A percentile compares a stretch with the other conserved stretches of the same genome.
phyloP scores from a whole-genome alignment of 2,329 filamentous ascomycete species.

The Dryadomyces sulphureus region DNA sequence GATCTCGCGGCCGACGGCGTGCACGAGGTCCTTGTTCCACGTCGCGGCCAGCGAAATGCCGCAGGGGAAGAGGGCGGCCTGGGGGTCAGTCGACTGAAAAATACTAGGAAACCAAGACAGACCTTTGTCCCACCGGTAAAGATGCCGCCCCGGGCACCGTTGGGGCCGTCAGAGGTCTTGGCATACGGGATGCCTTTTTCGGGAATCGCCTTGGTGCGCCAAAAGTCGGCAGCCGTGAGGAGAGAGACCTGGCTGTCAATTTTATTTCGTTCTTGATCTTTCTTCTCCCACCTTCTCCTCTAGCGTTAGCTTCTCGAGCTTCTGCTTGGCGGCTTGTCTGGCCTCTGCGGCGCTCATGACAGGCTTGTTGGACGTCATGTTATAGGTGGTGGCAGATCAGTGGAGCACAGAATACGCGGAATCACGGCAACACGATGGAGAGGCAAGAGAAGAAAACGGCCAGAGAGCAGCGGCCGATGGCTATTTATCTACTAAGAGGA shows the following conservation, averaged over 20 bases:
- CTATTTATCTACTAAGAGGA: too few species aligned
- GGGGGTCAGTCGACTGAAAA: background rate
- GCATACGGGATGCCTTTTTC: slow-evolving; percentile 23
- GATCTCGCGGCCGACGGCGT: slow-evolving; percentile 41
- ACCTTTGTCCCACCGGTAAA: background rate
- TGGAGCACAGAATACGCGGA: slow-evolving; percentile 11
- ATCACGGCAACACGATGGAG: background rate
- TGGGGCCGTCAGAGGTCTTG: slow-evolving; percentile 52
- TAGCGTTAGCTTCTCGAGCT: slow-evolving; percentile 34
- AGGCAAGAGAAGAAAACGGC: background rate
- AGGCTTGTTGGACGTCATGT: slow-evolving; percentile 15
- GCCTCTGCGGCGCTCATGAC: slow-evolving; percentile 19
- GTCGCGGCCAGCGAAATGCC: slow-evolving; percentile 65
- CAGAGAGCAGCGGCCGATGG: background rate
- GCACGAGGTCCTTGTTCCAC: slow-evolving; percentile 58
- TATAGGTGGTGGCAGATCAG: slow-evolving; percentile 21
- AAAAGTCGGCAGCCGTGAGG: slow-evolving; percentile 9
- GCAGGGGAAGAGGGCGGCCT: slow-evolving; percentile 50
- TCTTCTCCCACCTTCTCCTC: slow-evolving; percentile 42
- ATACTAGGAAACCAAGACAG: background rate
- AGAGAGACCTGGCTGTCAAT: slow-evolving; percentile 3
- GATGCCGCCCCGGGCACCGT: slow-evolving; percentile 60
- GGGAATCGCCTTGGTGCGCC: slow-evolving; percentile 28
- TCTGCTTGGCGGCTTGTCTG: slow-evolving; percentile 29
- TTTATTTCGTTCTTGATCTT: slow-evolving; percentile 35